A percentile compares a stretch with the other conserved stretches of the same genome.
Conservation (phyloP, 2,329 filamentous ascomycete genomes). For the Pseudogymnoascus sp. region DNA sequence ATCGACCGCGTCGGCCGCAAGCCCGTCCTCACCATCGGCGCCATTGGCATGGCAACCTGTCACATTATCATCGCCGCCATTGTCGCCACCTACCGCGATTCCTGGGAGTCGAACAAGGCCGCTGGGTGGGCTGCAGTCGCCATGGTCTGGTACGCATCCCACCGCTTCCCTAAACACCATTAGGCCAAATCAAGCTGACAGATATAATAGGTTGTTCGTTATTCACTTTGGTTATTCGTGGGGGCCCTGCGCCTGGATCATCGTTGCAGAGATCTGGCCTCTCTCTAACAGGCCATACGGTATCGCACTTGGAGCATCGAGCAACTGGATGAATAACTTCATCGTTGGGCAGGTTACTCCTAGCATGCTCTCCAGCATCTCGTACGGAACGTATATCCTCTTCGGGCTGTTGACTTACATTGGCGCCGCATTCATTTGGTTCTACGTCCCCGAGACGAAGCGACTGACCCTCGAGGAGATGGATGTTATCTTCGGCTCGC, state of each 20-base stretch:
- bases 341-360: conserved; percentile 64
- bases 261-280: conserved; percentile 69
- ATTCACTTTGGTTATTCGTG: conserved; percentile 60
- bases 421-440: conserved; percentile 48
- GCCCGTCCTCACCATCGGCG: conserved; percentile 54
- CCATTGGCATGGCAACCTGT: conserved; percentile 58
- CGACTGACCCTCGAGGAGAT: conserved; percentile 44
- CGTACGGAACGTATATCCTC: conserved; percentile 64
- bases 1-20: conserved; percentile 58
- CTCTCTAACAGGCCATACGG: conserved; percentile 62
- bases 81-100: conserved; percentile 52
- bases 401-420: conserved; percentile 55
- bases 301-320: conserved; percentile 57
- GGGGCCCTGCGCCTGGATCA: conserved; percentile 68
- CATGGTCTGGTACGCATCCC: conserved; percentile 66
- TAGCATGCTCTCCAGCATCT: conserved; percentile 55
- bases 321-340: conserved; percentile 56
- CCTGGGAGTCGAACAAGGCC: conserved; percentile 47
- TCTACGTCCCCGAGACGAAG: conserved; percentile 47
- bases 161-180: conserved; percentile 34
- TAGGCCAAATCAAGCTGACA: neutral
- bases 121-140: conserved; percentile 60
- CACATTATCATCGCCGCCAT: conserved; percentile 67
- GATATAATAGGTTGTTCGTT: neutral
- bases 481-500: conserved; percentile 51